Evolutionary conservation across 495 filamentous ascomycete species (phyloP).

Genomic region (Annulohypoxylon moriforme): DNA sequence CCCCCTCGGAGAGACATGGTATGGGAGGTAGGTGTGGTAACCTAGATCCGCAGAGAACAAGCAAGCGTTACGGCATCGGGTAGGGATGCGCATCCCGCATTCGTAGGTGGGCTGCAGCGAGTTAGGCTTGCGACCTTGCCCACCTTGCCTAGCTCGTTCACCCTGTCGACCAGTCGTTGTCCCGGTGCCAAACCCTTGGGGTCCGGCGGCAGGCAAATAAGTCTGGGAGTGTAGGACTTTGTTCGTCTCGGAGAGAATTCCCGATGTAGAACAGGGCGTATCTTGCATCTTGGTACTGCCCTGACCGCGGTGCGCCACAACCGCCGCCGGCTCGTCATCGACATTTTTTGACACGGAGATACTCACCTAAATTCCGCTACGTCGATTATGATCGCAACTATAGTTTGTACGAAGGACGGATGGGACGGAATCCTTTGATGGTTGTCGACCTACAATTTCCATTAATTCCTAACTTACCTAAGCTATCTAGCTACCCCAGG

Average conservation of each 20-base stretch:
- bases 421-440: constrained; percentile 8
- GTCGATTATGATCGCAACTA: not conserved
- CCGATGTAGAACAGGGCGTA: constrained; percentile 8
- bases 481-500: not conserved
- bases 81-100: constrained; percentile 34
- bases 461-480: not conserved
- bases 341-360: not conserved
- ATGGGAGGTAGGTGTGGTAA: constrained; percentile 23
- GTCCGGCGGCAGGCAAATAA: not conserved
- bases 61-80: constrained; percentile 32
- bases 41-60: constrained; percentile 6
- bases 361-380: not conserved
- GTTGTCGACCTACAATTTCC: not conserved
- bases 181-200: constrained; percentile 21
- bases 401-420: not conserved
- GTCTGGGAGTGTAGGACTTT: not conserved
- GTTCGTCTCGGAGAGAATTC: not conserved
- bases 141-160: too few relatives aligned
- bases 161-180: not conserved
- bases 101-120: constrained; percentile 17
- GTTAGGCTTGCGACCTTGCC: constrained; percentile 18
- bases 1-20: not conserved
- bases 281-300: constrained; percentile 13
- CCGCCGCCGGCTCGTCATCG: constrained; percentile 5
- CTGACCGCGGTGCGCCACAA: constrained; percentile 15